A percentile compares a stretch with the other conserved stretches of the same genome.
Evolutionary conservation across 2,329 filamentous ascomycete species (phyloP).

Genomic region (Exophiala xenobiotica): DNA sequence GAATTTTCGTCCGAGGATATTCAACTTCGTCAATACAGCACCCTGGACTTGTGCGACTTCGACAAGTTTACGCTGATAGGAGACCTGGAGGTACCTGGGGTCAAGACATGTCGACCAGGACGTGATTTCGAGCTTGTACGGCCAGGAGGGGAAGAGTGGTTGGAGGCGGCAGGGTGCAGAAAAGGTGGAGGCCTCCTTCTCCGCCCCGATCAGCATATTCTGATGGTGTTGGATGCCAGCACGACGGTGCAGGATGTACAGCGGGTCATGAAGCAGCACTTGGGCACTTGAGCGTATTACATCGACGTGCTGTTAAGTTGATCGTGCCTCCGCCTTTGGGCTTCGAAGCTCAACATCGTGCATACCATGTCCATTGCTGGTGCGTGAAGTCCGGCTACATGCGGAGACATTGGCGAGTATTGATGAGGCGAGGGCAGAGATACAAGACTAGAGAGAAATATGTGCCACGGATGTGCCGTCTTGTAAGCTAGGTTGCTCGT

Average conservation of each 20-base stretch:
- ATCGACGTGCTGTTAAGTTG: no score
- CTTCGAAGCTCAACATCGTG: neutral
- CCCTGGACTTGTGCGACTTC: constrained; percentile 38
- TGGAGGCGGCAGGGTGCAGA: constrained; percentile 27
- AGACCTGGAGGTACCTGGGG: constrained; percentile 11
- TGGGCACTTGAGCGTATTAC: no score
- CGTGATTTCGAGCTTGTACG: constrained; percentile 32
- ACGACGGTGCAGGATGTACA: neutral
- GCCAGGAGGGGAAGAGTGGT: constrained; percentile 28
- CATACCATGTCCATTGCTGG: no score
- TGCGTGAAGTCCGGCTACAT: no score
- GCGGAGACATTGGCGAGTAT: no score
- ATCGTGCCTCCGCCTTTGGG: no score
- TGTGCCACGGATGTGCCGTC: no score
- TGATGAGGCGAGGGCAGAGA: no score
- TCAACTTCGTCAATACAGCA: constrained; percentile 35
- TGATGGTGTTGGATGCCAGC: constrained; percentile 18
- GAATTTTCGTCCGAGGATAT: constrained; percentile 35
- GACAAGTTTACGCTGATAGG: constrained; percentile 37
- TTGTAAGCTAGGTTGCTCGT: no score
- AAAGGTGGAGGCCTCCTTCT: constrained; percentile 35
- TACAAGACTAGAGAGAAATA: no score
- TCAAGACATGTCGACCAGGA: constrained; percentile 21
- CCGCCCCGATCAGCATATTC: constrained; percentile 44
- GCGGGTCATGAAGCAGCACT: neutral